phyloP scores from a whole-genome alignment of 2,329 filamentous ascomycete genomes.

The Moelleriella libera region DNA sequence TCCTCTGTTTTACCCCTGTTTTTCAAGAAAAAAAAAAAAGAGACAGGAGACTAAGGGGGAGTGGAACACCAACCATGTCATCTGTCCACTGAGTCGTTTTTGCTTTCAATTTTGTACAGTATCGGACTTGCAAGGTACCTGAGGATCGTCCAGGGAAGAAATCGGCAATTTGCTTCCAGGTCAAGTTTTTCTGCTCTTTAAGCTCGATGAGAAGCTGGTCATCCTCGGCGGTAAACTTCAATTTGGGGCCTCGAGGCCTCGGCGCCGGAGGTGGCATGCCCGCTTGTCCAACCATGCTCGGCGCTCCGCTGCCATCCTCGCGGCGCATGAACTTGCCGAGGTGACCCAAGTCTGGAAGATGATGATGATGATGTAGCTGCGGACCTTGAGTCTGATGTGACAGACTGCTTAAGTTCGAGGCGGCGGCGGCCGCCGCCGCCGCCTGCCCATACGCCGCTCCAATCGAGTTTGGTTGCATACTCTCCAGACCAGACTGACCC shows the following conservation, averaged over 20 bases:
- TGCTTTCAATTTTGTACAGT: constrained; percentile 88
- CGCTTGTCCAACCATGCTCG: constrained; percentile 73
- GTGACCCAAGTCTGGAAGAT: constrained; percentile 58
- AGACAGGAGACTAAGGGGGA: neutral
- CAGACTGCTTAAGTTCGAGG: constrained; percentile 4
- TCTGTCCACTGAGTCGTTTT: constrained; percentile 91
- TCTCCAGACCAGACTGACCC: constrained; percentile 39
- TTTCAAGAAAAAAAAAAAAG: too few species aligned
- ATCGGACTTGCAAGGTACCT: constrained; percentile 82
- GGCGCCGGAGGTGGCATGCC: constrained; percentile 79
- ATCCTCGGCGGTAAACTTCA: constrained; percentile 89
- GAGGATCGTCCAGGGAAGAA: constrained; percentile 88
- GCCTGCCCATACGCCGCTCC: constrained; percentile 35
- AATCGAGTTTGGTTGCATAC: constrained; percentile 38
- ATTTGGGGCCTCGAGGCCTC: constrained; percentile 70
- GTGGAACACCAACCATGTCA: constrained; percentile 56
- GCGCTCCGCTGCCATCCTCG: constrained; percentile 47
- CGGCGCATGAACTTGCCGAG: constrained; percentile 54
- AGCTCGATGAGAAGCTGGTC: constrained; percentile 77
- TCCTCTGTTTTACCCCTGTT: too few species aligned
- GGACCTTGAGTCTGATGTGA: constrained; percentile 3
- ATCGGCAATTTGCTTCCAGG: constrained; percentile 95
- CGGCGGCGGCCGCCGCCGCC: constrained; percentile 15
- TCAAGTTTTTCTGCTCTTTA: constrained; percentile 88
- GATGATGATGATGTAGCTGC: constrained; percentile 59